These are phyloP conservation scores for Prototheca wickerhamii DNA, from an alignment of 163 green algal species.

Conservation along the genomic window DNA sequence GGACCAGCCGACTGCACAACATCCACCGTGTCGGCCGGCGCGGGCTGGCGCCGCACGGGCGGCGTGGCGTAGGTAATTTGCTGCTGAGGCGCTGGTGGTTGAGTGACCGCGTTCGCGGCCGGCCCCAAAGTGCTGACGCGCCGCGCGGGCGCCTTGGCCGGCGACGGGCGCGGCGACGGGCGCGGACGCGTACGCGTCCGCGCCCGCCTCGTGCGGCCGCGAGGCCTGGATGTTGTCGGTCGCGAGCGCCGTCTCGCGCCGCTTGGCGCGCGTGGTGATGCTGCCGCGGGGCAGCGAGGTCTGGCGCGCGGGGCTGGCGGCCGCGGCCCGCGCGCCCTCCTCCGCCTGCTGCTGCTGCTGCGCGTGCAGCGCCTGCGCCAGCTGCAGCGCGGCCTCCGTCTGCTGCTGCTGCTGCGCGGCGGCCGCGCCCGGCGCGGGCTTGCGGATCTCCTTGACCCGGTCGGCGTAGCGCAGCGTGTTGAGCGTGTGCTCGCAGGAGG, in stretches of 20 bases:
- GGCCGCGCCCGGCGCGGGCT: constrained; percentile 2
- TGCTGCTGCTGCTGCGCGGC: too few species aligned
- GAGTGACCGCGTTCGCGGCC: too few species aligned
- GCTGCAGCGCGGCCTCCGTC: neutral
- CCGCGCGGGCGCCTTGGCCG: too few species aligned
- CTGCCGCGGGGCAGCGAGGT: neutral
- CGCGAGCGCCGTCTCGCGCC: neutral
- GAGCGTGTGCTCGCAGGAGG: constrained; percentile 92
- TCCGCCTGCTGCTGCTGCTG: too few species aligned
- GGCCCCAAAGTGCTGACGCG: too few species aligned
- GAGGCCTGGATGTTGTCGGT: too few species aligned
- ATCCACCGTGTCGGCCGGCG: neutral
- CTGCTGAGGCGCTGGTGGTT: too few species aligned
- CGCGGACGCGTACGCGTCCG: neutral
- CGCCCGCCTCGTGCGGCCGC: neutral
- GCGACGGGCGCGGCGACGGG: too few species aligned
- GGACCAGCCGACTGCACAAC: neutral
- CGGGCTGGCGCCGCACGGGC: too few species aligned
- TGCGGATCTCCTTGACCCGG: constrained; percentile 68
- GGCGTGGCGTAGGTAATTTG: too few species aligned
- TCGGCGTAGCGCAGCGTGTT: constrained; percentile 98
- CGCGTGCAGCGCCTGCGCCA: neutral
- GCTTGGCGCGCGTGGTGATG: neutral
- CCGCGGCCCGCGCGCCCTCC: too few species aligned
- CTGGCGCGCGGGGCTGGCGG: neutral